Base-by-base conservation (phyloP, 768 basidiomycete genomes). In the Punctularia strigosozonata region DNA sequence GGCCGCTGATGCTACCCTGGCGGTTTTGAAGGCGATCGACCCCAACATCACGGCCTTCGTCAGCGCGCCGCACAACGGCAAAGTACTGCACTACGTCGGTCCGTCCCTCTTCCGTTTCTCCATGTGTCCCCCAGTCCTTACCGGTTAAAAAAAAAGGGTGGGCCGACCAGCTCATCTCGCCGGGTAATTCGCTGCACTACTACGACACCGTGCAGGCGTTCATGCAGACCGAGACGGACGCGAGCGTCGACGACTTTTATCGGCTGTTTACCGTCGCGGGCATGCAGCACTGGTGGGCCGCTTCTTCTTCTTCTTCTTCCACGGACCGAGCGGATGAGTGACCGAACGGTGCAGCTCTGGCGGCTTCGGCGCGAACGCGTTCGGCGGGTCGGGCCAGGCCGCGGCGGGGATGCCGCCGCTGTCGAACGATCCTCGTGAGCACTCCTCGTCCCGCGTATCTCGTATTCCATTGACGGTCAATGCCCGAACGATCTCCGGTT, bases 91-190 rank as follows among this genome's bases (percentile, higher is more conserved):
- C 14, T 53, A 53, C 24, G 47, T 53, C n/a, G 52, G 51, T 13
- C 50, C 48, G 51, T n/a, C n/a, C n/a, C n/a, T n/a, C n/a, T n/a
- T n/a, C n/a, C n/a, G n/a, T n/a, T n/a, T n/a, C n/a, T n/a, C n/a
- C n/a, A n/a, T n/a, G n/a, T n/a, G n/a, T n/a, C n/a, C n/a, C n/a
- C n/a, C n/a, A n/a, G n/a, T n/a, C n/a, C n/a, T n/a, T n/a, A n/a
- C n/a, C n/a, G n/a, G n/a, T n/a, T n/a, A n/a, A n/a, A n/a, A n/a
- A n/a, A n/a, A n/a, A n/a, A n/a, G n/a, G 33, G 13, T 34, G 33
- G 33, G 47, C 45, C 1, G 49, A 50, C 32, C 49, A 59, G 45
- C 45, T 56, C 25, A 59, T 60, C 45, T 47, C 52, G 13, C 49
- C 55, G 0, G 52, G 50, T 6, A 53, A 53, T 36, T 48, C 48